These are phyloP conservation scores for Dittrichia graveolens DNA, from an alignment of 129 eudicot species.

Conservation along the genomic window DNA sequence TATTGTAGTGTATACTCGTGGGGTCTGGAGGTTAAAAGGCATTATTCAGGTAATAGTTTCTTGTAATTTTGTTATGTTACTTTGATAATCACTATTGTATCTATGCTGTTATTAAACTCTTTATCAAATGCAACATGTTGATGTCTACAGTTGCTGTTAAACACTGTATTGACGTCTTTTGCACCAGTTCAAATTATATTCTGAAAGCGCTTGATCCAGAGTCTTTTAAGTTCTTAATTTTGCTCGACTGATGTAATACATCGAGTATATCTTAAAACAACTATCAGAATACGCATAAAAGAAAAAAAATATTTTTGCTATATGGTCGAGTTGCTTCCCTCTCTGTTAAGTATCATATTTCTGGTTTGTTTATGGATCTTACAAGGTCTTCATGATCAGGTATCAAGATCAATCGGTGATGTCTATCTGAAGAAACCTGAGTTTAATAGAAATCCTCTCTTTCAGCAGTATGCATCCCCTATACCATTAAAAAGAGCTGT, in stretches of 20 bases:
- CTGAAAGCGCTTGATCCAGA: too few relatives aligned
- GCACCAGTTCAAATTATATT: too few relatives aligned
- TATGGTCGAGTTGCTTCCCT: too few relatives aligned
- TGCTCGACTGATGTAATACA: not conserved
- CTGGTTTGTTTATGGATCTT: not conserved
- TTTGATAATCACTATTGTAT: not conserved
- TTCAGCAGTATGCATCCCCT: constrained; percentile 60
- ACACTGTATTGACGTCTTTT: too few relatives aligned
- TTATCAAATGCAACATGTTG: too few relatives aligned
- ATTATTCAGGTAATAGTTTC: constrained; percentile 62
- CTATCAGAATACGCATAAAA: not conserved
- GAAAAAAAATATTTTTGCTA: not conserved
- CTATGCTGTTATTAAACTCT: too few relatives aligned
- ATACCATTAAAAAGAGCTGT: constrained; percentile 70
- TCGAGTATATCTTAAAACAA: not conserved
- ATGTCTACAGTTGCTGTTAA: too few relatives aligned
- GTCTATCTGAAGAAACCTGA: constrained; percentile 81
- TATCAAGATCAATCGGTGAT: constrained; percentile 88
- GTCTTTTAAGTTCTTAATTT: not conserved
- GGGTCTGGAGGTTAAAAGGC: constrained; percentile 79
- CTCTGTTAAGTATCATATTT: too few relatives aligned
- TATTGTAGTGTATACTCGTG: constrained; percentile 59
- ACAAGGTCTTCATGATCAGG: constrained; percentile 39
- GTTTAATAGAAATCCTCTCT: constrained; percentile 61
- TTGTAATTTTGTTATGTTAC: constrained; percentile 1